These are phyloP conservation scores for Trichophyton mentagrophytes DNA, from an alignment of 2,329 filamentous ascomycete species.

Conservation along the genomic window DNA sequence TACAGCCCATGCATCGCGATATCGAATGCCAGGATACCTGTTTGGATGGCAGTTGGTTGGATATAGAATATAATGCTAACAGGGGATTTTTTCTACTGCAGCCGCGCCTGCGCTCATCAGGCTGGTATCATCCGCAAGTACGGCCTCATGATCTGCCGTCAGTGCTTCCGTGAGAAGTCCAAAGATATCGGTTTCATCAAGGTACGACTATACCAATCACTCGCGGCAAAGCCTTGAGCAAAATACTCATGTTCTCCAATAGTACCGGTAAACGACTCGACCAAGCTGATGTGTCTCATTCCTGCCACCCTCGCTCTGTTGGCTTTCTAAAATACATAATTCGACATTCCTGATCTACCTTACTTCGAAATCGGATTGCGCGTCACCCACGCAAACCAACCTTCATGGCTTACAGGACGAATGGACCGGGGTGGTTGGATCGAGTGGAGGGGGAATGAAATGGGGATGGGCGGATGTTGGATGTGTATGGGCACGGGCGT, in stretches of 20 bases:
- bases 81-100: conserved; percentile 24
- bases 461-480: background rate
- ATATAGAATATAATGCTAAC: background rate
- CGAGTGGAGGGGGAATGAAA: background rate
- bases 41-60: background rate
- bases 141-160: conserved; percentile 71
- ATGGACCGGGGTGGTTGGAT: background rate
- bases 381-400: background rate
- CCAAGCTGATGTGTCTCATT: background rate
- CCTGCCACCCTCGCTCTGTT: background rate
- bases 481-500: background rate
- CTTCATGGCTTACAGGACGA: background rate
- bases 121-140: conserved; percentile 99
- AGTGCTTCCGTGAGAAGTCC: conserved; percentile 57
- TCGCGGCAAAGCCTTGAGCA: background rate
- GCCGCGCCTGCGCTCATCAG: conserved; percentile 81
- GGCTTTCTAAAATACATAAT: background rate
- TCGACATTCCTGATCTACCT: background rate
- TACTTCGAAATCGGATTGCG: background rate
- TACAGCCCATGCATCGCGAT: conserved; percentile 6
- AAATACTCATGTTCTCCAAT: background rate
- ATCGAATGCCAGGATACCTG: background rate
- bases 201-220: conserved; percentile 30
- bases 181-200: conserved; percentile 57
- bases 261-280: conserved; percentile 3